These are phyloP conservation scores for Salix udensis DNA, from an alignment of 345 rosid species.

Conservation along the genomic window DNA sequence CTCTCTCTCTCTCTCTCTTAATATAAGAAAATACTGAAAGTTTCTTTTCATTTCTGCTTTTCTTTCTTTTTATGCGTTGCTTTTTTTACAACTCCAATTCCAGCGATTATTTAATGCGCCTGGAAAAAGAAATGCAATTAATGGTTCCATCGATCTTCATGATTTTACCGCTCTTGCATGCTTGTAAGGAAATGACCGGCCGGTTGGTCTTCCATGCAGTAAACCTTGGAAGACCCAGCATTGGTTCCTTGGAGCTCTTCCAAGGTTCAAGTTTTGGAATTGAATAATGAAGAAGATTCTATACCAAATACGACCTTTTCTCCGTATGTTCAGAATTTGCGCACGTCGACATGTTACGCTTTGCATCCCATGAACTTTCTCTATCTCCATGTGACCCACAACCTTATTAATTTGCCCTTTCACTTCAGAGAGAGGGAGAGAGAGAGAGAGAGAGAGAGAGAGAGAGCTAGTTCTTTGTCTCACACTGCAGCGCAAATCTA, in stretches of 20 bases:
- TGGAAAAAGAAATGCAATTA: conserved; percentile 1
- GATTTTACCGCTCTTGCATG: background rate
- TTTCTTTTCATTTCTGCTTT: background rate
- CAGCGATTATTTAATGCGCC: background rate
- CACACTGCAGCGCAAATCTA: conserved; percentile 17
- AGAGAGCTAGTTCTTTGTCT: conserved; percentile 17
- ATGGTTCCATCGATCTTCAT: background rate
- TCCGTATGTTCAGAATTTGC: background rate
- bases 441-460: background rate
- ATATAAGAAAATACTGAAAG: background rate
- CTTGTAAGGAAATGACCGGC: background rate
- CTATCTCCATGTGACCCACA: conserved; percentile 18
- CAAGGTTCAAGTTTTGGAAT: background rate
- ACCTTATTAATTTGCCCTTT: background rate
- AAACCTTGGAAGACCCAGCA: background rate
- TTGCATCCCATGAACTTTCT: conserved; percentile 15
- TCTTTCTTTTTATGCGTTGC: background rate
- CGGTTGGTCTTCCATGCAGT: background rate
- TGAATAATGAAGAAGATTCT: conserved; percentile 27
- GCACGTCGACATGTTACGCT: background rate
- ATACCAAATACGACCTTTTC: conserved; percentile 14
- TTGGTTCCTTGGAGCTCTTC: background rate
- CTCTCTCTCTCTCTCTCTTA: too few species aligned
- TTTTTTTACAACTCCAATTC: background rate
- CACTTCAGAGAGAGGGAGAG: background rate